Percentiles rank a stretch among this genome's conserved stretches.
Conservation (phyloP, 2,329 filamentous ascomycete species). For the Sclerotiophoma versabilis region DNA sequence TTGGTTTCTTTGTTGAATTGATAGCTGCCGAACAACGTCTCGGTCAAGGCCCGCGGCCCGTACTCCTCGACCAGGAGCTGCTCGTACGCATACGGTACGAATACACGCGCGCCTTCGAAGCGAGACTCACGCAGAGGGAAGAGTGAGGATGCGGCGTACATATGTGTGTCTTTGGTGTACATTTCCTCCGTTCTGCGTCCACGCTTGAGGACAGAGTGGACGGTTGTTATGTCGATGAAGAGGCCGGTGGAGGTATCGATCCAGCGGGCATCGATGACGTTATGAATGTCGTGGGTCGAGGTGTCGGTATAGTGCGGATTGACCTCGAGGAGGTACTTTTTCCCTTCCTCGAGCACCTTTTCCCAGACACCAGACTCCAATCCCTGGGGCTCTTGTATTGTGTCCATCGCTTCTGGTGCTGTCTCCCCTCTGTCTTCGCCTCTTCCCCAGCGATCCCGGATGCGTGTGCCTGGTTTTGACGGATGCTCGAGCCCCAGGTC, state of each 20-base stretch:
- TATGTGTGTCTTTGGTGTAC: conserved; percentile 64
- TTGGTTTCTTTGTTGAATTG: conserved; percentile 45
- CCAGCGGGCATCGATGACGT: conserved; percentile 68
- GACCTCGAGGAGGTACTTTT: conserved; percentile 64
- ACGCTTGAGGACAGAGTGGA: conserved; percentile 48
- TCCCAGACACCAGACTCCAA: conserved; percentile 1
- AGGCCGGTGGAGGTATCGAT: conserved; percentile 66
- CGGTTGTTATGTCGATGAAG: conserved; percentile 68
- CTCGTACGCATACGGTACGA: conserved; percentile 64
- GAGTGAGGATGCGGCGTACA: conserved; percentile 61
- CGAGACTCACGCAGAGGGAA: conserved; percentile 63
- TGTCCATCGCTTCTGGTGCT: background rate
- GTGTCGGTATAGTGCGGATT: conserved; percentile 63
- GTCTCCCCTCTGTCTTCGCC: background rate
- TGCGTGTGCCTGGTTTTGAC: background rate
- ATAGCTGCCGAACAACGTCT: conserved; percentile 55
- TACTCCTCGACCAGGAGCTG: conserved; percentile 64
- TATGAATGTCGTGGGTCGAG: conserved; percentile 55
- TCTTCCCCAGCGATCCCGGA: no score
- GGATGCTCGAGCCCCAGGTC: conserved; percentile 18
- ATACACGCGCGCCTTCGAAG: conserved; percentile 63
- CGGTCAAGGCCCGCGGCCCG: conserved; percentile 56
- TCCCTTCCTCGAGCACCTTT: conserved; percentile 24
- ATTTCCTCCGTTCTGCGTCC: conserved; percentile 10
- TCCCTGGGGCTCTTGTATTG: background rate